Base-by-base conservation (phyloP, 495 filamentous ascomycete genomes). In the Platismatia glauca region DNA sequence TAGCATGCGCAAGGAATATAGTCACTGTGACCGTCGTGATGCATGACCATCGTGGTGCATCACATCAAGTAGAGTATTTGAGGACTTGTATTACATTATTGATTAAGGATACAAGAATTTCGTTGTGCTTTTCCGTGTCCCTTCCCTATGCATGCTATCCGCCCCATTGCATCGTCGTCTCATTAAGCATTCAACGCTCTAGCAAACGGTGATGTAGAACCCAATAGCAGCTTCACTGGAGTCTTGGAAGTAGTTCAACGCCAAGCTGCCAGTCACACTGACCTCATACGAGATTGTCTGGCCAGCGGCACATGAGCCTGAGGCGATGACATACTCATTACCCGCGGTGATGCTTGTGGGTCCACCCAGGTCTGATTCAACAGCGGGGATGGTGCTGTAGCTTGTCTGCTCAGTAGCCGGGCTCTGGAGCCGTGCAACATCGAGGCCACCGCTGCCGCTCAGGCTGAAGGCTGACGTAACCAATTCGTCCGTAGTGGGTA, bases 211-310 rank as follows among this genome's bases (percentile, higher is more conserved):
- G 64, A 90, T 77, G 72, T 79, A 89, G 63, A 89, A 71, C 48
- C 87, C 86, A 63, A 88, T 79, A 67, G 86, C 82, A 59, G 76
- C 75, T 29, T 81, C 81, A 66, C 81, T 83, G 63, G 70, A 84
- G 69, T 87, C 81, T 70, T 90, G 76, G 71, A 85, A 84, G 67
- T 81, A 89, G 58, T 83, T 72, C n/a, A 90, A 68, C 52, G 78
- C 67, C 24, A 84, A 79, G 61, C 70, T 74, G 35, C 79, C 82
- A 22, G 75, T 75, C 13, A 73, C 75, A 66, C 76, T 82, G 60
- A 86, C 75, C 72, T 81, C 73, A 60, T 78, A 82, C 12, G 71
- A 71, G 20, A 86, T 70, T 9, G 75, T 71, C 63, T 79, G 46
- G 15, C 81, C 84, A 50, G 77, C 79, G 0, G 78, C 74, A 70